Evolutionary conservation across 805 yeast species (phyloP).

Genomic region (Ogataea corticis): DNA sequence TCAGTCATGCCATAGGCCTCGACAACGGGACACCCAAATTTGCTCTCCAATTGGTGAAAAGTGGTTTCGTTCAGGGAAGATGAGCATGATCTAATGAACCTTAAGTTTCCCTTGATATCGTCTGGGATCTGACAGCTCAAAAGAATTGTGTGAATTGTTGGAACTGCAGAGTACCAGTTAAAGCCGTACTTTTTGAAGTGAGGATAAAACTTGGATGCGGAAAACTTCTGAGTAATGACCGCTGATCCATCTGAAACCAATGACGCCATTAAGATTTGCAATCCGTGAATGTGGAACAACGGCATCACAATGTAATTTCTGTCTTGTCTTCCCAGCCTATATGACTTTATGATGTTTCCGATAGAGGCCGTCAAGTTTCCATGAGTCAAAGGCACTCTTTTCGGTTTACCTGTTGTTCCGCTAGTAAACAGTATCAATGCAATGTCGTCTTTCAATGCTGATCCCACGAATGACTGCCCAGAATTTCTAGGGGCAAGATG

Average conservation of each 20-base stretch:
- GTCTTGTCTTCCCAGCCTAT: slow-evolving; percentile 50
- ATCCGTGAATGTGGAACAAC: slow-evolving; percentile 74
- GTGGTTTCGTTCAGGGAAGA: slow-evolving; percentile 69
- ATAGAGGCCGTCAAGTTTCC: slow-evolving; percentile 60
- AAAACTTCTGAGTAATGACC: slow-evolving; percentile 62
- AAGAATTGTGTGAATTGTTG: slow-evolving; percentile 71
- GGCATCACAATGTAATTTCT: slow-evolving; percentile 72
- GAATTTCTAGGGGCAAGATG: slow-evolving; percentile 15
- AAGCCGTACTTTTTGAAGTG: slow-evolving; percentile 52
- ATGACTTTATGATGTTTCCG: slow-evolving; percentile 58
- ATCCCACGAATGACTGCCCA: slow-evolving; percentile 11
- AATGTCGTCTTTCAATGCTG: slow-evolving; percentile 40
- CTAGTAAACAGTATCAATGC: slow-evolving; percentile 72
- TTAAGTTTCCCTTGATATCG: slow-evolving; percentile 48
- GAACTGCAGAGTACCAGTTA: slow-evolving; percentile 77
- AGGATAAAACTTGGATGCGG: slow-evolving; percentile 61
- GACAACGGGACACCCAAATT: slow-evolving; percentile 64
- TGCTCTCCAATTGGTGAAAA: slow-evolving; percentile 54
- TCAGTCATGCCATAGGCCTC: slow-evolving; percentile 85
- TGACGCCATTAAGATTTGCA: slow-evolving; percentile 65
- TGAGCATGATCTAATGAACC: slow-evolving; percentile 74
- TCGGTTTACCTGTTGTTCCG: slow-evolving; percentile 77
- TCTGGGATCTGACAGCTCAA: slow-evolving; percentile 53
- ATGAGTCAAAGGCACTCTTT: slow-evolving; percentile 72
- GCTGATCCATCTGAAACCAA: slow-evolving; percentile 59